phyloP scores from a whole-genome alignment of 2,329 filamentous ascomycete species.

The Ampelomyces quisqualis region DNA sequence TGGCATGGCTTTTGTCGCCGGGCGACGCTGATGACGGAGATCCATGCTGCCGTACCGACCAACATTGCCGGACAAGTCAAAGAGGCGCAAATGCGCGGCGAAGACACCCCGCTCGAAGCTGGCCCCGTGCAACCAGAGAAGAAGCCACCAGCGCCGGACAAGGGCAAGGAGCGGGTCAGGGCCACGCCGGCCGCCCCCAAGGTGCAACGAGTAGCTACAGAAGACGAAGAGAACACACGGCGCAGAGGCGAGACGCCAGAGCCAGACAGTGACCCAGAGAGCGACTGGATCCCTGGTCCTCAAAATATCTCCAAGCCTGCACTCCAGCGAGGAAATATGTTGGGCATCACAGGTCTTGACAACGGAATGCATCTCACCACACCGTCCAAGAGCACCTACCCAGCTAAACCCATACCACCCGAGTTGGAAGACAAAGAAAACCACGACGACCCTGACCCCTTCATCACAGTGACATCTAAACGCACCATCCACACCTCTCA shows the following conservation, averaged over 20 bases:
- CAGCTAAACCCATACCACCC: conserved; percentile 3
- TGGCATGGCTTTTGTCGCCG: conserved; percentile 59
- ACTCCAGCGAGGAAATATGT: conserved; percentile 24
- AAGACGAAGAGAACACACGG: conserved; percentile 38
- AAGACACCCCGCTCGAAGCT: conserved; percentile 44
- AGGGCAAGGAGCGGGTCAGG: conserved; percentile 26
- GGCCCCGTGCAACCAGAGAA: conserved; percentile 13
- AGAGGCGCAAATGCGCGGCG: conserved; percentile 58
- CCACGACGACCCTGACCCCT: conserved; percentile 23
- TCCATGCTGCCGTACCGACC: conserved; percentile 58
- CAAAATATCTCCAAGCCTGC: conserved; percentile 16
- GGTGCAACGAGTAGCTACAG: conserved; percentile 15
- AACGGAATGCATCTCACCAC: conserved; percentile 25
- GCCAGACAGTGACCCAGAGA: conserved; percentile 35
- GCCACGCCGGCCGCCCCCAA: conserved; percentile 22
- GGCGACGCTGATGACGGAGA: conserved; percentile 62
- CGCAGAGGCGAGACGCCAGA: conserved; percentile 24
- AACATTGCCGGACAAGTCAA: conserved; percentile 48
- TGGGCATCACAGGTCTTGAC: conserved; percentile 35
- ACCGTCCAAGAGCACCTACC: conserved; percentile 18
- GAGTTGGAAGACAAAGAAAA: conserved; percentile 12
- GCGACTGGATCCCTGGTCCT: conserved; percentile 42
- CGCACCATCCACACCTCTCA: conserved; percentile 13
- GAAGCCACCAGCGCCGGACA: conserved; percentile 19
- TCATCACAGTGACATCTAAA: conserved; percentile 27